These are phyloP conservation scores for Metschnikowia kunwiensis DNA, from an alignment of 805 yeast species.

Conservation along the genomic window DNA sequence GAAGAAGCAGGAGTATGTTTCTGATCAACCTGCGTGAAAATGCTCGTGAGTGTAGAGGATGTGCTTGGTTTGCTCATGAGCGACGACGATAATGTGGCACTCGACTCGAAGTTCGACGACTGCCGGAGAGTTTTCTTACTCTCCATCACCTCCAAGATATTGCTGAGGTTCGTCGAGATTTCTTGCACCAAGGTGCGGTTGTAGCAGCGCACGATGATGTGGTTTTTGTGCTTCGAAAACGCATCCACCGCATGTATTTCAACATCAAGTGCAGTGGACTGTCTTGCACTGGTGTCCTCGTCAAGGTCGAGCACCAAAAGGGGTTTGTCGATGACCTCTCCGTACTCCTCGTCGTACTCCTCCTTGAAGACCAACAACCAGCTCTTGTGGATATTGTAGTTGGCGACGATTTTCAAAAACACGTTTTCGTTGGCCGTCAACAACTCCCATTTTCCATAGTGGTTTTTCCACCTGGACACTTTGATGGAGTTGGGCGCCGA, in stretches of 20 bases:
- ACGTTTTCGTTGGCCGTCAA: conserved; percentile 35
- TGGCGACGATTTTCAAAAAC: conserved; percentile 38
- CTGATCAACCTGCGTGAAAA: conserved; percentile 13
- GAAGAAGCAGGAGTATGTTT: conserved; percentile 16
- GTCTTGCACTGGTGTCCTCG: conserved; percentile 26
- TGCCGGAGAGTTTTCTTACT: conserved; percentile 7
- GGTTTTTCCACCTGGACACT: conserved; percentile 41
- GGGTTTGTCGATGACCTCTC: conserved; percentile 36
- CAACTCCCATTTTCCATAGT: conserved; percentile 45
- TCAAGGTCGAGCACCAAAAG: conserved; percentile 33
- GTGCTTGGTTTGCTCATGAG: conserved; percentile 32
- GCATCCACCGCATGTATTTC: conserved; percentile 34
- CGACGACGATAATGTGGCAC: conserved; percentile 34
- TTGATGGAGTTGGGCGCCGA: conserved; percentile 35
- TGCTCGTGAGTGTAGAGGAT: conserved; percentile 22
- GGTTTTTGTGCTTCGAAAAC: conserved; percentile 27
- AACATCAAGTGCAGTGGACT: conserved; percentile 39
- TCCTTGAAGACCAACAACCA: conserved; percentile 44
- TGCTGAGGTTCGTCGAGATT: conserved; percentile 26
- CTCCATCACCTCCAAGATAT: conserved; percentile 26
- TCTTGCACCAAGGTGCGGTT: conserved; percentile 25
- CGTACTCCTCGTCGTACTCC: conserved; percentile 28
- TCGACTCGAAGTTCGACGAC: conserved; percentile 21
- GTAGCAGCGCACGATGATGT: conserved; percentile 34
- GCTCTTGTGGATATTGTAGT: conserved; percentile 30